These are phyloP conservation scores for Hygrophila difformis DNA, from an alignment of 257 asterid genomes.

Conservation along the genomic window DNA sequence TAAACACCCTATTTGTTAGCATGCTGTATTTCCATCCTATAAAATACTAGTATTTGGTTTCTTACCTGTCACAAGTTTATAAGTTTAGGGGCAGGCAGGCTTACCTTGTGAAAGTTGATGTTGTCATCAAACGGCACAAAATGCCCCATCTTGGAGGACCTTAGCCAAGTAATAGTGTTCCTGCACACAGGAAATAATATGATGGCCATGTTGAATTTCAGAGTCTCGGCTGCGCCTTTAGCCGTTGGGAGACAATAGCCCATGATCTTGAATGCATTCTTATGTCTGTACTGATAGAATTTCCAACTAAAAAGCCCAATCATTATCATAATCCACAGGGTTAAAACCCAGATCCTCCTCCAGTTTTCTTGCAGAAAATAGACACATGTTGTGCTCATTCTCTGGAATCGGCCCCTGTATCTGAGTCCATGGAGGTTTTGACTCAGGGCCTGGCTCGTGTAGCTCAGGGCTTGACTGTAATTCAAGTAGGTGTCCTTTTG, in stretches of 20 bases:
- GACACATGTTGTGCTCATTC: constrained; percentile 39
- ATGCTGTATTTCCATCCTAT: too few relatives aligned
- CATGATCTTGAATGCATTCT: constrained; percentile 65
- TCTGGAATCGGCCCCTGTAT: constrained; percentile 40
- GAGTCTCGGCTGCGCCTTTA: constrained; percentile 93
- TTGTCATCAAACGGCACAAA: constrained; percentile 90
- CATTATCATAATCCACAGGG: constrained; percentile 64
- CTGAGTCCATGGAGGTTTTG: constrained; percentile 84
- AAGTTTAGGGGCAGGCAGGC: not conserved
- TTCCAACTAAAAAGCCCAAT: constrained; percentile 83
- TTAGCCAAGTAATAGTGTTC: constrained; percentile 83
- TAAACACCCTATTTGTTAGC: too few relatives aligned
- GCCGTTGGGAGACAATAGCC: constrained; percentile 91
- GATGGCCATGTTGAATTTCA: constrained; percentile 90
- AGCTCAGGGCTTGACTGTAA: constrained; percentile 94
- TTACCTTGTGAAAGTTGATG: constrained; percentile 93
- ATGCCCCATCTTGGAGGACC: constrained; percentile 63
- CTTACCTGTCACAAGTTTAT: too few relatives aligned
- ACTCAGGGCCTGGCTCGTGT: constrained; percentile 96
- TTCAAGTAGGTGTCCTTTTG: constrained; percentile 93
- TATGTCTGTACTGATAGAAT: constrained; percentile 61
- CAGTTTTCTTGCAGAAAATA: constrained; percentile 72
- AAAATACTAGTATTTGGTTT: too few relatives aligned
- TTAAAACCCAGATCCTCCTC: constrained; percentile 82
- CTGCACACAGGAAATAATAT: constrained; percentile 87